Percentiles rank a stretch among this genome's conserved stretches.
These are phyloP conservation scores for Penicillium fuscoglaucum DNA, from an alignment of 2,329 filamentous ascomycete genomes.

Conservation along the genomic window DNA sequence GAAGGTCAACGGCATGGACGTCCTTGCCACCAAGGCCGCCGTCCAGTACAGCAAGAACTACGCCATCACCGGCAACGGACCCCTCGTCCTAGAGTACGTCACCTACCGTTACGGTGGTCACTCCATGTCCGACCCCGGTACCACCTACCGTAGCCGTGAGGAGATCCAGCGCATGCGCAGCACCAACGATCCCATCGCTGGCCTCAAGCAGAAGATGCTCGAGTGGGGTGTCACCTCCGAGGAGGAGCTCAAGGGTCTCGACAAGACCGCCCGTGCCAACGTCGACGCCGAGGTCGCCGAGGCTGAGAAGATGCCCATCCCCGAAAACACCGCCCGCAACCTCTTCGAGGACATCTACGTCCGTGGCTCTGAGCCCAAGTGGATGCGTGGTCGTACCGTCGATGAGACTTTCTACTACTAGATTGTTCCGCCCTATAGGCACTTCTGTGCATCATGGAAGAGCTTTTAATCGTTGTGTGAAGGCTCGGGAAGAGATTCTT, in stretches of 20 bases:
- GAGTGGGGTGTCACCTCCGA: slow-evolving; percentile 91
- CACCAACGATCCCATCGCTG: slow-evolving; percentile 97
- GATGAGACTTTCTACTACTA: slow-evolving; percentile 90
- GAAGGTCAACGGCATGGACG: slow-evolving; percentile 99
- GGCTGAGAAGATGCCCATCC: slow-evolving; percentile 83
- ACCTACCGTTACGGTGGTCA: slow-evolving; percentile 99
- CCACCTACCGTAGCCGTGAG: slow-evolving; percentile 98
- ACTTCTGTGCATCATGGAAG: slow-evolving; percentile 15
- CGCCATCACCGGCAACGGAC: slow-evolving; percentile 79
- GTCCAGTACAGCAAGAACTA: slow-evolving; percentile 92
- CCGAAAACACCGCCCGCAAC: slow-evolving; percentile 76
- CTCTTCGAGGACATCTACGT: slow-evolving; percentile 98
- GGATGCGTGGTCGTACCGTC: slow-evolving; percentile 79
- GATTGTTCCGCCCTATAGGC: slow-evolving; percentile 25
- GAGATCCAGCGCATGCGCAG: slow-evolving; percentile 99
- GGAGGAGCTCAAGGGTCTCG: slow-evolving; percentile 92
- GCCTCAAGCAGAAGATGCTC: slow-evolving; percentile 95
- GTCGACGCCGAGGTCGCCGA: slow-evolving; percentile 88
- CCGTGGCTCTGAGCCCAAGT: slow-evolving; percentile 79
- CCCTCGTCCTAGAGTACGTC: slow-evolving; percentile 96
- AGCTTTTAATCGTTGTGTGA: slow-evolving; percentile 14
- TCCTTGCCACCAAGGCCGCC: slow-evolving; percentile 94
- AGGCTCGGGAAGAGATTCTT: slow-evolving; percentile 17
- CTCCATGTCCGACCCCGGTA: slow-evolving; percentile 99
- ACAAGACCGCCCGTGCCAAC: slow-evolving; percentile 84